phyloP scores from a whole-genome alignment of 1,284 basidiomycete species.

The Cryptococcus hybrid region DNA sequence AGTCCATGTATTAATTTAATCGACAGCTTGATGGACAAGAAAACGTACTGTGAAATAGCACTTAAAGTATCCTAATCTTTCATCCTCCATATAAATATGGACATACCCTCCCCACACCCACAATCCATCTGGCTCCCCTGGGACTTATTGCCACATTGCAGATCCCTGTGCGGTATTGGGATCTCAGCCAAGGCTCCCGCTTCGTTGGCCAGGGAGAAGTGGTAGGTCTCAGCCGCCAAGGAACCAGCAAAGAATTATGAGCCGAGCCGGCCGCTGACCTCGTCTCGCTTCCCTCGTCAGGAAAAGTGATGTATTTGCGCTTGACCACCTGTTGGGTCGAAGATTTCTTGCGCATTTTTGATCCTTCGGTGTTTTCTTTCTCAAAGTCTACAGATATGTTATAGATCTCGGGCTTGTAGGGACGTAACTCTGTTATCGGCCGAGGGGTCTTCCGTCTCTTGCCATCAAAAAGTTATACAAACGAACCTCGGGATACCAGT shows the following conservation, averaged over 20 bases:
- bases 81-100: constrained; percentile 22
- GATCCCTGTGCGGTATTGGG: constrained; percentile 1
- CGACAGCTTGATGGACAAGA: too few relatives aligned
- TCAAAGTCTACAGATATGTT: not conserved
- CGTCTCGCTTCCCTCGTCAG: not conserved
- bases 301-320: not conserved
- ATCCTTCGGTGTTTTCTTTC: too few relatives aligned
- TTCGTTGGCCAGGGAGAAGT: not conserved
- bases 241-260: constrained; percentile 2
- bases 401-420: not conserved
- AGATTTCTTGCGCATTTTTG: too few relatives aligned
- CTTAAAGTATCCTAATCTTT: not conserved
- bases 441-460: constrained; percentile 6
- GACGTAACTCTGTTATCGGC: not conserved
- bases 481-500: constrained; percentile 3
- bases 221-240: constrained; percentile 3
- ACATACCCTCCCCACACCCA: constrained; percentile 14
- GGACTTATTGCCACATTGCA: constrained; percentile 22
- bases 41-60: too few relatives aligned
- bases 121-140: constrained; percentile 28
- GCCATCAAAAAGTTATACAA: constrained; percentile 10
- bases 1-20: too few relatives aligned
- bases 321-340: not conserved
- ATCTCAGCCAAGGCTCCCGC: not conserved
- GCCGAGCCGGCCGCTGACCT: not conserved